Base-by-base conservation (phyloP, 306 rosid species). In the Corylus avellana region DNA sequence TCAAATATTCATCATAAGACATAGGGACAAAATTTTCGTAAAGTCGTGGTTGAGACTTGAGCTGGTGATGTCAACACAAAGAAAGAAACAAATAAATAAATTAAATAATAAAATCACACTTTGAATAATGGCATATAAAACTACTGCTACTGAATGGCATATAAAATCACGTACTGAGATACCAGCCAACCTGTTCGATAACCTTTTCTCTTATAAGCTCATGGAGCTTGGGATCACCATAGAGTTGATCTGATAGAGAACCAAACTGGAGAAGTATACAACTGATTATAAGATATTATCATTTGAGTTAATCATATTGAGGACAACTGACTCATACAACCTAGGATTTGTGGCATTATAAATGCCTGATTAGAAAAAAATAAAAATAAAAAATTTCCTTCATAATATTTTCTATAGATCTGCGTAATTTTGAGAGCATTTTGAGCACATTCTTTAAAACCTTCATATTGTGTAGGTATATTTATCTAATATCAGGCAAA, bases 221-320 rank as follows among this genome's bases (percentile, higher is more conserved):
- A 87, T 94, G 97, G 79, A 87, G 88, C 20, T 89, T 91, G 16
- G 94, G 78, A 79, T 97, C 91, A 39, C 98, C 94, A 71, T 94
- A 91, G 12, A 94, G 93, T 55, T 94, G 98, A 83, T 94, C 98
- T 48, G 98, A 92, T 82, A 94, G 76, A 72, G 98, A 86, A 50
- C 97, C 93, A 84, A 94, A 94, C 98, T 94, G 92, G 51, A 74
- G 82, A 68, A 81, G 80, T 50, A 79, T 59, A 54, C 72, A 77
- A 79, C 73, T 56, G 80, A 58, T 78, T 50, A 42, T 32, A 32
- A 32, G 2, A 32, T 32, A 32, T 32, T 3, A 1, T 64, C 68
- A 62, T 64, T 71, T 27, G 55, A 57, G 56, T 64, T 67, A 80
- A 49, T 44, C n/a, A 10, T 69, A 79, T 18, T 50, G 42, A 70